Evolutionary conservation across 352 stramenopile species (phyloP), one percentile per base, ranked within the genome.

Genomic region (Phytophthora pini): DNA sequence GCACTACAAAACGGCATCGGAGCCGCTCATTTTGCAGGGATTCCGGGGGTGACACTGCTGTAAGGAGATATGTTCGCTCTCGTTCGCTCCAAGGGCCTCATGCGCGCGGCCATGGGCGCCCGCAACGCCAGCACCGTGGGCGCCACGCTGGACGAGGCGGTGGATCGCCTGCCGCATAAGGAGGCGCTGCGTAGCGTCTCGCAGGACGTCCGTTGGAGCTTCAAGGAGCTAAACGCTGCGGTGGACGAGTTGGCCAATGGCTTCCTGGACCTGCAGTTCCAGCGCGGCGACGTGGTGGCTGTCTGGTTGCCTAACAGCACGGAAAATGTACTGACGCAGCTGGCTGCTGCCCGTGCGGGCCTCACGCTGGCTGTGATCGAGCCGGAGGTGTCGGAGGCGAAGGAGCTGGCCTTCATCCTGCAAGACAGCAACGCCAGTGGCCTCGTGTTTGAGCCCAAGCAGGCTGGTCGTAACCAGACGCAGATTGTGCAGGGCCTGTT

Each of bases 181-280:
- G 88, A 96, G 57, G 88, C 87, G 56, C 77, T 96, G 62, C 88
- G 83, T 56, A 90, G 76, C 67, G 74, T 94, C 53, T 87, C 89
- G 70, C 84, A 93, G 74, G 88, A 95, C 62, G 70, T 94, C 46
- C 88, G 87, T 53, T 94, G 82, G 80, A 94, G 85, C 60, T 96
- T 89, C 76, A 77, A 90, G 72, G 87, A 96, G 67, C 83, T 96
- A n/a, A 75, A 86, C 48, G 65, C 72, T 26, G 70, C 69, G 22
- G 88, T 94, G 50, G 78, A 92, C 66, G 84, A 96, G 55, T 50
- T 95, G 38, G 84, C 87, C 50, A 87, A 90, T 69, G 87, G 88
- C 13, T 83, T 96, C 55, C 56, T 89, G 54, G 82, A 84, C 61
- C 74, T 95, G 53, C 66, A 90, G 63, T 87, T 96, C 68, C 68